Percentiles rank a stretch among this genome's conserved stretches.
phyloP scores from a whole-genome alignment of 192 early-diverging fungal species.

The Dispira simplex region DNA sequence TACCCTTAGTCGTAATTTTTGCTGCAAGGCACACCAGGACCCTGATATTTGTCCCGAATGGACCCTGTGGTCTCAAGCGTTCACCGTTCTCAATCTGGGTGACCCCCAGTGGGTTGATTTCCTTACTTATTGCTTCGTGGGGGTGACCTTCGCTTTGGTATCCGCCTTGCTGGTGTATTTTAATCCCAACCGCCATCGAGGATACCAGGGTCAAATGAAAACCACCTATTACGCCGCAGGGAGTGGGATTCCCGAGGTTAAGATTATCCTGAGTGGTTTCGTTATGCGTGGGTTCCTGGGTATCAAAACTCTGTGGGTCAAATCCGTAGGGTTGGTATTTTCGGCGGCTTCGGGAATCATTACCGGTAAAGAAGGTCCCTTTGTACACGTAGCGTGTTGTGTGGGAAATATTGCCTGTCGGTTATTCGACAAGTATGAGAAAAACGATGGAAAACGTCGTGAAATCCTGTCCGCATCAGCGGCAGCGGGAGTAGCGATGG shows the following conservation, averaged over 20 bases:
- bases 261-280: conserved; percentile 88
- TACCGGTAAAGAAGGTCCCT: conserved; percentile 87
- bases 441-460: conserved; percentile 82
- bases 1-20: conserved; percentile 58
- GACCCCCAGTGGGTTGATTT: conserved; percentile 17
- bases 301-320: conserved; percentile 76
- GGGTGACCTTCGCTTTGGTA: conserved; percentile 36
- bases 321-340: conserved; percentile 75
- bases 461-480: conserved; percentile 88
- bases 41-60: conserved; percentile 28
- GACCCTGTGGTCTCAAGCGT: conserved; percentile 30
- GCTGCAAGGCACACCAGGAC: conserved; percentile 50
- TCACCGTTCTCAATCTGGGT: conserved; percentile 13
- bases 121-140: conserved; percentile 23
- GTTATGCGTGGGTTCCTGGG: conserved; percentile 88
- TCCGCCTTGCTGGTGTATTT: conserved; percentile 45
- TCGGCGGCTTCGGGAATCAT: conserved; percentile 72
- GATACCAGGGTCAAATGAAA: conserved; percentile 32
- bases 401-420: conserved; percentile 75
- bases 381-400: conserved; percentile 84
- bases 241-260: conserved; percentile 93
- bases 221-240: conserved; percentile 74
- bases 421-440: conserved; percentile 80
- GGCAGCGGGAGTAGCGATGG: conserved; percentile 85
- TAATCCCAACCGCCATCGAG: conserved; percentile 26